Evolutionary conservation across 495 filamentous ascomycete species (phyloP), one percentile per base, ranked within the genome.

Genomic region (Xylaria sp.): DNA sequence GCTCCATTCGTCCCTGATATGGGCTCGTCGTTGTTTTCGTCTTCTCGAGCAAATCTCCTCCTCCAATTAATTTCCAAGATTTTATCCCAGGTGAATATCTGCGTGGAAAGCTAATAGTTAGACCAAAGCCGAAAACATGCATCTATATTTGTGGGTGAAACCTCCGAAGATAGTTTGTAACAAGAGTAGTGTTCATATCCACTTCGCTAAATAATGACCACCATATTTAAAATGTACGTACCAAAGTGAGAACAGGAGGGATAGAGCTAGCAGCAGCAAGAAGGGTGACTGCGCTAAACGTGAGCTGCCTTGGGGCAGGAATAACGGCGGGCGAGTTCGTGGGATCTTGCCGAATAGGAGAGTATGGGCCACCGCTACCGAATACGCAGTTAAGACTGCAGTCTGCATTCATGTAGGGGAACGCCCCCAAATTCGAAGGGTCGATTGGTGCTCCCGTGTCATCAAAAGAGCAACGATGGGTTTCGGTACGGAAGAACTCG

Each of bases 181-280:
- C n/a, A 33, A 15, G 11, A 26, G 17, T 15, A 6, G 6, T 57
- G 6, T 8, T 46, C 6, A 41, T 19, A n/a, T 35, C 21, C 7
- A 6, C 5, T 24, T 33, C 24, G 5, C 43, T 17, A 24, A 48
- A 29, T 3, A 26, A 50, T 31, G 5, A 17, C 21, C 2, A 19
- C 9, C 3, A 35, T 50, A 2, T 8, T 43, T 2, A 12, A 63
- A 5, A 35, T 43, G 14, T 19, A 71, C 69, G 12, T 59, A 71
- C 69, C 24, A 89, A 79, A 5, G 85, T 87, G 0, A 91, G 79
- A 35, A 90, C 83, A 14, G 86, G 86, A 0, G 88, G 88, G 37
- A 91, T 82, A 67, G 86, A 89, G 72, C 87, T 90, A 21, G 83
- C 88, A 35, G 87, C 87, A 2, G 88, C 84, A 1, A 91, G 76